Conservation (phyloP, 2,329 filamentous ascomycete genomes). For the Scytalidium lignicola region DNA sequence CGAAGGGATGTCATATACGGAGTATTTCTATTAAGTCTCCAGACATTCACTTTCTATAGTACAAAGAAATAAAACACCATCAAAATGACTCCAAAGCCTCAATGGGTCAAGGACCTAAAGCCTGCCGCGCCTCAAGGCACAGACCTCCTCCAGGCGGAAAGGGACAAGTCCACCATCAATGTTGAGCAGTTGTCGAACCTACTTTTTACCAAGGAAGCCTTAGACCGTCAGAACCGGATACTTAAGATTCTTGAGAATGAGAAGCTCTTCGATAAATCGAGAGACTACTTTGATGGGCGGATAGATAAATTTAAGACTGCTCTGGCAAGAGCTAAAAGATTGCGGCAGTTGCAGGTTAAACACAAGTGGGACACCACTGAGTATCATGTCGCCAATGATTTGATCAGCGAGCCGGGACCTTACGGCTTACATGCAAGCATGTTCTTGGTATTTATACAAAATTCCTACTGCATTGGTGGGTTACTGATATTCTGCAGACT, state of each 20-base stretch:
- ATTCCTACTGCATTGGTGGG: background rate
- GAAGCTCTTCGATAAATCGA: slow-evolving; percentile 70
- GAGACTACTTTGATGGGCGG: slow-evolving; percentile 70
- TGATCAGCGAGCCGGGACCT: slow-evolving; percentile 69
- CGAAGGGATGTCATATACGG: background rate
- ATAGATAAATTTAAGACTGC: slow-evolving; percentile 64
- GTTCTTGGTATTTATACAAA: slow-evolving; percentile 49
- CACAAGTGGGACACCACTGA: slow-evolving; percentile 66
- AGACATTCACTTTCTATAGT: background rate
- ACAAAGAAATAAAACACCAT: background rate
- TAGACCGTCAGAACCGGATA: slow-evolving; percentile 56
- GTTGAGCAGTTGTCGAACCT: slow-evolving; percentile 64
- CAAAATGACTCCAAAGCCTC: slow-evolving; percentile 26
- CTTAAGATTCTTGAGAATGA: slow-evolving; percentile 61
- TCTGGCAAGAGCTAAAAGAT: slow-evolving; percentile 63
- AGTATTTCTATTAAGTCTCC: background rate
- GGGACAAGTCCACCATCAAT: slow-evolving; percentile 60
- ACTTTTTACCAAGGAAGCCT: slow-evolving; percentile 60
- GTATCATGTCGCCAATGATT: slow-evolving; percentile 56
- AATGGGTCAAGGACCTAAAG: slow-evolving; percentile 64
- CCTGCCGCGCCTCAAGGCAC: slow-evolving; percentile 62
- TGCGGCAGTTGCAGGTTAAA: slow-evolving; percentile 60
- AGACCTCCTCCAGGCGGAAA: slow-evolving; percentile 64
- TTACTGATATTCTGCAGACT: slow-evolving; percentile 36
- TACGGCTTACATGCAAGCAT: slow-evolving; percentile 68